Base-by-base conservation (phyloP, 2,329 filamentous ascomycete species). In the Neospermospora avenae region DNA sequence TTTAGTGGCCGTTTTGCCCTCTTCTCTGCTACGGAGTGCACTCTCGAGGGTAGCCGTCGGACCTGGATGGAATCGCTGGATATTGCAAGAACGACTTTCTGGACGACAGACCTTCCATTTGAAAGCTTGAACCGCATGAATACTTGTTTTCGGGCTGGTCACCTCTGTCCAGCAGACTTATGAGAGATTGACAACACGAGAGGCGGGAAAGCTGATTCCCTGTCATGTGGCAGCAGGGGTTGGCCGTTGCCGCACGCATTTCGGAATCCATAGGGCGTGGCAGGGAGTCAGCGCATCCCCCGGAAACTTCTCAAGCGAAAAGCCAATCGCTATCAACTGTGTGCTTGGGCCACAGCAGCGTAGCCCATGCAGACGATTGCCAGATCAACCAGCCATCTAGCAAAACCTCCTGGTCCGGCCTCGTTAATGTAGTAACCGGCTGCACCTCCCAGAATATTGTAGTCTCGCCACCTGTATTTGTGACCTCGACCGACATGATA, bases 321-420 rank as follows among this genome's bases (percentile, higher is more conserved):
- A 46, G 25, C 55, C 55, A 58, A 58, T 58, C 55, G 52, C 44
- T 20, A 57, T 24, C 54, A 39, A n/a, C 22, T 28, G 3, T 25
- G 31, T 49, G 44, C 41, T 49, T 57, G 31, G 55, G 22, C 55
- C 46, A 22, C 18, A 57, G 34, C 55, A 44, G 49, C 42, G 42
- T 52, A 34, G 53, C 39, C 45, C 53, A 55, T 31, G 39, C 57
- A 48, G 31, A 57, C 18, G 37, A 63, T 61, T 59, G 58, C 56
- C 53, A 63, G 53, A 60, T 18, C 62, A 64, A 64, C 63, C 60
- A 66, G 57, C 62, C 55, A 62, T 56, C 46, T 14, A 48, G 28
- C 16, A 44, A 28, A 44, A 58, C 59, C n/a, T 51, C 52, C 34
- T 52, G 16, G 44, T 57, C 25, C 31, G 28, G 18, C 48, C 28